A percentile compares a stretch with the other conserved stretches of the same genome.
phyloP scores from a whole-genome alignment of 176 grass and related monocot genomes.

The Oropetium thomaeum region DNA sequence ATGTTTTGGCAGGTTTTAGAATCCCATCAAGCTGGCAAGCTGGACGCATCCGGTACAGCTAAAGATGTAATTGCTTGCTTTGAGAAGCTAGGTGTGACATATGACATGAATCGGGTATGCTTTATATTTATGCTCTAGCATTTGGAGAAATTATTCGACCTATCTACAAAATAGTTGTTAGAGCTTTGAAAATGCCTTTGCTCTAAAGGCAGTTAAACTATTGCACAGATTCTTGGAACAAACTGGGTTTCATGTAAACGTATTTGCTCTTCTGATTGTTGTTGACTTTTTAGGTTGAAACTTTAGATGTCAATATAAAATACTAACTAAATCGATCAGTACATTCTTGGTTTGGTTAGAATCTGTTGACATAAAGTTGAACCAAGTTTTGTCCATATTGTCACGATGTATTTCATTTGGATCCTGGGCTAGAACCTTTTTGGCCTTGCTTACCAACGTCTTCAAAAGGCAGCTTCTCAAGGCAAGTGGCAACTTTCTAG shows the following conservation, averaged over 20 bases:
- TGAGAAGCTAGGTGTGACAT: slow-evolving; percentile 62
- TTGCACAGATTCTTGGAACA: not conserved
- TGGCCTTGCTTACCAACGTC: not conserved
- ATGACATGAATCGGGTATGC: slow-evolving; percentile 60
- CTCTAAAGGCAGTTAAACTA: not conserved
- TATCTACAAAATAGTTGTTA: not conserved
- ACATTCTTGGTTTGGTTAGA: not conserved
- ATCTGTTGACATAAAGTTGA: not conserved
- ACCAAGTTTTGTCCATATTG: not conserved
- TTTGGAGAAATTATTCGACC: not conserved
- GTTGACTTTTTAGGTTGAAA: not conserved
- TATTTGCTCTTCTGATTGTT: not conserved
- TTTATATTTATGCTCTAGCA: not conserved
- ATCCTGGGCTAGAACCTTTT: not conserved
- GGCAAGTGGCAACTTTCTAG: too few relatives aligned
- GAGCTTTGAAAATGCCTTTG: not conserved
- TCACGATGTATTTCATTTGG: not conserved
- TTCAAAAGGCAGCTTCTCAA: not conserved
- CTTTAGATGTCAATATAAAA: not conserved
- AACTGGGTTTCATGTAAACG: not conserved
- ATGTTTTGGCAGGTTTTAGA: slow-evolving; percentile 66
- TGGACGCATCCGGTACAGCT: slow-evolving; percentile 74
- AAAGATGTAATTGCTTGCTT: slow-evolving; percentile 75
- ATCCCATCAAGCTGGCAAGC: slow-evolving; percentile 82
- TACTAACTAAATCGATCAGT: not conserved